A percentile compares a stretch with the other conserved stretches of the same genome.
phyloP scores from a whole-genome alignment of 345 rosid genomes.

The Linum trigynum region DNA sequence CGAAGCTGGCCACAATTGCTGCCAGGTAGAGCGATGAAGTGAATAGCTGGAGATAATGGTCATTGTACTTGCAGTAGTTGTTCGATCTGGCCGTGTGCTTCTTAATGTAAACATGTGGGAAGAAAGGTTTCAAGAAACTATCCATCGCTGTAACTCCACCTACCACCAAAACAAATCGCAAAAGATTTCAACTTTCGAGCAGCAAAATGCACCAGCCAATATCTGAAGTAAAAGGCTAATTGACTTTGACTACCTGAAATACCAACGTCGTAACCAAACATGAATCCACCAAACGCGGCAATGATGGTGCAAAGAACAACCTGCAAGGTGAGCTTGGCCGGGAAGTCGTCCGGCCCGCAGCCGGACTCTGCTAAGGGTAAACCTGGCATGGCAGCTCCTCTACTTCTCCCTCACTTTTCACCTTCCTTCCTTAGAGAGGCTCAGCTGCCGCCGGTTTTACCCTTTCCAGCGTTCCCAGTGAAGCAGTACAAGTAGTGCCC shows the following conservation, averaged over 20 bases:
- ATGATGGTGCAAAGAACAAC: slow-evolving; percentile 36
- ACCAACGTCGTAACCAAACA: slow-evolving; percentile 60
- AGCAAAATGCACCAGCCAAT: neutral
- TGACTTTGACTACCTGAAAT: slow-evolving; percentile 30
- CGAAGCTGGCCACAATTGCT: slow-evolving; percentile 40
- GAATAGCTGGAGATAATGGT: slow-evolving; percentile 52
- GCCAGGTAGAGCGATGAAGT: slow-evolving; percentile 79
- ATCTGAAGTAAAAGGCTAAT: neutral
- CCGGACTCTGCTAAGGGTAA: slow-evolving; percentile 9
- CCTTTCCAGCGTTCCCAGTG: too few species aligned
- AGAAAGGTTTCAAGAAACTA: slow-evolving; percentile 50
- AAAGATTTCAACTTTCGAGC: neutral
- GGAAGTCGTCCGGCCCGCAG: neutral
- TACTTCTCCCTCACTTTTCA: neutral
- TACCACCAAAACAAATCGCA: slow-evolving; percentile 7
- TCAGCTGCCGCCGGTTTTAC: too few species aligned
- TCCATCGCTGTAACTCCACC: slow-evolving; percentile 86
- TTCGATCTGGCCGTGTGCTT: slow-evolving; percentile 51
- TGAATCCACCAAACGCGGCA: slow-evolving; percentile 49
- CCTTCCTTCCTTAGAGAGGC: neutral
- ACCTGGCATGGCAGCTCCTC: neutral
- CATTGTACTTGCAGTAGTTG: slow-evolving; percentile 69
- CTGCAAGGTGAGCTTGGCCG: slow-evolving; percentile 28
- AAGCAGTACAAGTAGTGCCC: too few species aligned
- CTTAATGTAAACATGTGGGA: slow-evolving; percentile 46